phyloP scores from a whole-genome alignment of 2,329 filamentous ascomycete species.

The Fusarium lateritium region DNA sequence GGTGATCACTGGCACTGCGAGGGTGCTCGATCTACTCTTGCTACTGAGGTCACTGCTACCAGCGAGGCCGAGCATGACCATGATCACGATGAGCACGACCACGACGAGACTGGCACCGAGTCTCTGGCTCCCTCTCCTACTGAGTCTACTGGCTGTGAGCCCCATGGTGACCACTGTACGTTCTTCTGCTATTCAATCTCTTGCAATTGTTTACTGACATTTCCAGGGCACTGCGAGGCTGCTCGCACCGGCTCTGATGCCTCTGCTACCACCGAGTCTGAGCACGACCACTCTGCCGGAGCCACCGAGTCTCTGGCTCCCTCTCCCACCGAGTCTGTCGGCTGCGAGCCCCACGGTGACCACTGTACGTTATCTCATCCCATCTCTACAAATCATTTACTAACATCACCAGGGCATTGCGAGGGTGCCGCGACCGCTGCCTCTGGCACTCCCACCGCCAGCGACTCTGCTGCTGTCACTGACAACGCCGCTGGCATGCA shows the following conservation, averaged over 20 bases:
- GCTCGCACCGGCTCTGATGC: conserved; percentile 33
- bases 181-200: not conserved
- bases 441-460: conserved; percentile 21
- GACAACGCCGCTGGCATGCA: conserved; percentile 32
- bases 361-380: conserved; percentile 28
- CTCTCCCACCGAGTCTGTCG: conserved; percentile 45
- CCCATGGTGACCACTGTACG: conserved; percentile 43
- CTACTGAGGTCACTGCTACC: conserved; percentile 15
- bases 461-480: conserved; percentile 22
- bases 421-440: conserved; percentile 35
- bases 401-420: conserved; percentile 41
- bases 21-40: conserved; percentile 28
- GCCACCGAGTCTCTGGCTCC: conserved; percentile 22
- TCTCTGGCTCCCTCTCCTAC: conserved; percentile 40
- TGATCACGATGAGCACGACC: conserved; percentile 5
- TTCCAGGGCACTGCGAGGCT: conserved; percentile 42
- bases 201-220: not conserved
- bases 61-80: conserved; percentile 16
- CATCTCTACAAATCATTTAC: not conserved
- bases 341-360: conserved; percentile 46
- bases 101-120: conserved; percentile 4
- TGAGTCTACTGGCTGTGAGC: conserved; percentile 43
- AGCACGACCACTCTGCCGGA: conserved; percentile 33
- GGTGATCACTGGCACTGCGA: conserved; percentile 46
- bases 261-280: conserved; percentile 27